phyloP scores from a whole-genome alignment of 495 filamentous ascomycete species.

The Sphaerosporella brunnea region DNA sequence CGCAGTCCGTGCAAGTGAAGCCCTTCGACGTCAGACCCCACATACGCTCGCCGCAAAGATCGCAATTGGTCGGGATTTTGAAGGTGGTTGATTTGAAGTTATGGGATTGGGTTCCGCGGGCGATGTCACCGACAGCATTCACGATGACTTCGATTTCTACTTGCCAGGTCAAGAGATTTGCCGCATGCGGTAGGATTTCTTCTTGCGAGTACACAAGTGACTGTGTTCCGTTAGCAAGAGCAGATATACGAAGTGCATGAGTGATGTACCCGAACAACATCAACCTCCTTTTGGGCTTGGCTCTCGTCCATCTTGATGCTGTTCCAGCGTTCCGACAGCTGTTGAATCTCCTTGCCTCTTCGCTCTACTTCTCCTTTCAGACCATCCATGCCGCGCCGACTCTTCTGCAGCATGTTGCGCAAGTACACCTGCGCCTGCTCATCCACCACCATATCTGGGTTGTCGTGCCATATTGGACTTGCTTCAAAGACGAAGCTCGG shows the following conservation, averaged over 20 bases:
- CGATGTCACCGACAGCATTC: conserved; percentile 70
- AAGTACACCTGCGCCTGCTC: conserved; percentile 76
- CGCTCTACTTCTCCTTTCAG: conserved; percentile 65
- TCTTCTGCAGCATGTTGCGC: conserved; percentile 78
- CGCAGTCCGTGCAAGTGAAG: conserved; percentile 86
- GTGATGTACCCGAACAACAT: conserved; percentile 19
- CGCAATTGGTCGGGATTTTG: conserved; percentile 97
- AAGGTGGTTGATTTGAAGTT: conserved; percentile 95
- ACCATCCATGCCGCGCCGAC: conserved; percentile 62
- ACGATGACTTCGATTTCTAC: conserved; percentile 84
- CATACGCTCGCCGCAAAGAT: conserved; percentile 86
- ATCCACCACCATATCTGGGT: conserved; percentile 62
- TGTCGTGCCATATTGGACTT: conserved; percentile 94
- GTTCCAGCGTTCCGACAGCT: conserved; percentile 49
- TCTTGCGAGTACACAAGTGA: conserved; percentile 54
- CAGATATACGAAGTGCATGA: not conserved
- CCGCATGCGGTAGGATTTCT: conserved; percentile 67
- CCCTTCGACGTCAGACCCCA: conserved; percentile 85
- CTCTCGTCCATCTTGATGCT: conserved; percentile 32
- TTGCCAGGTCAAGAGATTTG: conserved; percentile 69
- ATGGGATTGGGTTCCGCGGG: conserved; percentile 76
- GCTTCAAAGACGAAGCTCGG: conserved; percentile 73
- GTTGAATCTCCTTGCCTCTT: conserved; percentile 67
- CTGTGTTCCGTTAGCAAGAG: conserved; percentile 5
- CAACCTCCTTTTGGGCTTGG: conserved; percentile 19